Base-by-base conservation (phyloP, 352 stramenopile genomes). In the Peronospora belbahrii region DNA sequence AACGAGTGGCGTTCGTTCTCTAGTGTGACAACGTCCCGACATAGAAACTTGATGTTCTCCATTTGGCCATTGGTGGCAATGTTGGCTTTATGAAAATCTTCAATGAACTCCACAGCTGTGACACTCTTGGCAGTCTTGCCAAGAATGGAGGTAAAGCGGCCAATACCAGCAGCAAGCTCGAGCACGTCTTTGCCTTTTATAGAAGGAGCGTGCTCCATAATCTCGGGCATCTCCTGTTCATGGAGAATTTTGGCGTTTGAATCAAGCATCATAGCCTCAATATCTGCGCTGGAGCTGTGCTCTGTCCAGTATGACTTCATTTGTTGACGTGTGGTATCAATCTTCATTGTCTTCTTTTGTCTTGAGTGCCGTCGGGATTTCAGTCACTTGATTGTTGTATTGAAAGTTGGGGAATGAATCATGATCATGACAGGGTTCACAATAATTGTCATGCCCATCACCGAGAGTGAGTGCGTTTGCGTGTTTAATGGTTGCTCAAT, bases 241-340 rank as follows among this genome's bases (percentile, higher is more conserved):
- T 86, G 72, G 4, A 90, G 67, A 41, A 59, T 68, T 52, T 79
- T 67, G 52, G 79, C 79, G 53, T 90, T 88, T 35, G 79, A 65
- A 67, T 90, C 79, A 24, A 90, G 70, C 79, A 90, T 90, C 79
- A 90, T 90, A 25, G 74, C 83, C 58, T 90, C 74, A 27, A 90
- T 68, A 23, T 69, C 81, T 24, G 74, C 80, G 30, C 56, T 71
- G 25, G 52, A 43, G 42, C 60, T 72, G 28, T 89, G 77, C 49
- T 88, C 73, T 3, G 56, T 69, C 79, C 79, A 91, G 64, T 88
- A 91, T 36, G 65, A 71, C 58, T 87, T 91, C 79, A 91, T 91
- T 25, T 72, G 55, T 22, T 70, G 50, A 39, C 79, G 74, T 8
- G 74, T 91, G 22, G 35, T 25, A 11, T 77, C 58, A 35, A 72